A percentile compares a stretch with the other conserved stretches of the same genome.
Conservation (phyloP, 192 early-diverging fungal genomes). For the Funneliformis mosseae region DNA sequence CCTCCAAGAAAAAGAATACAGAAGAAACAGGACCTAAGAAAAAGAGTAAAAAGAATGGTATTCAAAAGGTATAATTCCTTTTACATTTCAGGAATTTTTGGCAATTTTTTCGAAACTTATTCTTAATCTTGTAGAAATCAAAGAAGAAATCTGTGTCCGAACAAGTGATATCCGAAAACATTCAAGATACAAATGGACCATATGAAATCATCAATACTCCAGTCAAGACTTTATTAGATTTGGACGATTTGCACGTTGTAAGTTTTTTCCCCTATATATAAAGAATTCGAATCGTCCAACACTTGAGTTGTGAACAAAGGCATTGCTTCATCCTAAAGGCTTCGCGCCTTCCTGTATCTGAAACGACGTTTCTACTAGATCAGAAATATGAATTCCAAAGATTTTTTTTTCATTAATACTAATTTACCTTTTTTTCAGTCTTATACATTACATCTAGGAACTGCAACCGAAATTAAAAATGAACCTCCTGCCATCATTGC, state of each 20-base stretch:
- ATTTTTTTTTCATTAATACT: neutral
- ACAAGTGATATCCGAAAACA: neutral
- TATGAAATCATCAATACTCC: neutral
- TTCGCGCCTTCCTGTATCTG: no score
- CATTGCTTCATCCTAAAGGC: no score
- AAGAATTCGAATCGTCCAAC: no score
- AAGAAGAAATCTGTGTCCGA: neutral
- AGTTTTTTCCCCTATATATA: neutral
- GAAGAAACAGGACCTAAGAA: slow-evolving; percentile 22
- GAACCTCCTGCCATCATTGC: slow-evolving; percentile 27
- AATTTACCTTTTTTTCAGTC: neutral
- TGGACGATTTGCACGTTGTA: neutral
- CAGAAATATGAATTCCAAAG: no score
- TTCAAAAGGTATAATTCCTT: slow-evolving; percentile 37
- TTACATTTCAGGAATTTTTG: no score
- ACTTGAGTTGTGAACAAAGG: no score
- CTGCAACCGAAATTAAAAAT: slow-evolving; percentile 18
- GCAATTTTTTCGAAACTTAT: neutral
- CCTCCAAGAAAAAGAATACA: slow-evolving; percentile 25
- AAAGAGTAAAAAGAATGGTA: slow-evolving; percentile 43
- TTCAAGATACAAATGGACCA: neutral
- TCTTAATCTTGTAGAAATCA: neutral
- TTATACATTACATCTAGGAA: slow-evolving; percentile 10
- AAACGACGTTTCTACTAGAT: no score
- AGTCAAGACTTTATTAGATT: neutral